Conservation (phyloP, 2,329 filamentous ascomycete genomes). For the Fusarium sp. region DNA sequence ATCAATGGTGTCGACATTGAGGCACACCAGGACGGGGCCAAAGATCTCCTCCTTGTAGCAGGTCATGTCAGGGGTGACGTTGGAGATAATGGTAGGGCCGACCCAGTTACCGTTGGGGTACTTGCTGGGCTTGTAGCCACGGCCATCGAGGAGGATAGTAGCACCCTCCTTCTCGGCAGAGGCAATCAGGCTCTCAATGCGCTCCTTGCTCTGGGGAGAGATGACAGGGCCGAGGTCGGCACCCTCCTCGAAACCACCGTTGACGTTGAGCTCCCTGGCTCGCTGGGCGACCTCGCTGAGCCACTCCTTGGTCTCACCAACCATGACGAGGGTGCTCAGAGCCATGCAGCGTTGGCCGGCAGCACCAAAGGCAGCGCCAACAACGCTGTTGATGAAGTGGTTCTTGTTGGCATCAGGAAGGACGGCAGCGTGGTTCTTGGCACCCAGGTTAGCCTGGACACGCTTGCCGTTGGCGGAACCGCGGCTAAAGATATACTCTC, state of each 20-base stretch:
- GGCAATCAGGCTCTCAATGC: constrained; percentile 80
- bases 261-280: constrained; percentile 77
- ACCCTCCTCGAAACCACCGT: constrained; percentile 84
- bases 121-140: constrained; percentile 78
- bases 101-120: constrained; percentile 90
- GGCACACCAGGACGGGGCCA: constrained; percentile 83
- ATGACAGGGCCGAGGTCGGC: constrained; percentile 87
- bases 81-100: constrained; percentile 83
- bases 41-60: constrained; percentile 91
- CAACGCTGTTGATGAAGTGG: constrained; percentile 85
- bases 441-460: constrained; percentile 87
- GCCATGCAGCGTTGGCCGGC: constrained; percentile 91
- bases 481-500: constrained; percentile 85
- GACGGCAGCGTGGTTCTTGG: constrained; percentile 89
- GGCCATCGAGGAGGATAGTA: constrained; percentile 83
- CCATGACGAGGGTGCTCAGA: constrained; percentile 82
- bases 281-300: constrained; percentile 80
- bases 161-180: constrained; percentile 84
- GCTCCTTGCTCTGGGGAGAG: constrained; percentile 79
- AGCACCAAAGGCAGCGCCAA: constrained; percentile 85
- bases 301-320: constrained; percentile 88
- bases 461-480: constrained; percentile 88
- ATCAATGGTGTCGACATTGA: constrained; percentile 81
- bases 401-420: constrained; percentile 92
- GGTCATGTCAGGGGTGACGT: constrained; percentile 82